Percentiles rank a stretch among this genome's conserved stretches.
phyloP scores from a whole-genome alignment of 2,329 filamentous ascomycete species.

The Aciculosporium take region DNA sequence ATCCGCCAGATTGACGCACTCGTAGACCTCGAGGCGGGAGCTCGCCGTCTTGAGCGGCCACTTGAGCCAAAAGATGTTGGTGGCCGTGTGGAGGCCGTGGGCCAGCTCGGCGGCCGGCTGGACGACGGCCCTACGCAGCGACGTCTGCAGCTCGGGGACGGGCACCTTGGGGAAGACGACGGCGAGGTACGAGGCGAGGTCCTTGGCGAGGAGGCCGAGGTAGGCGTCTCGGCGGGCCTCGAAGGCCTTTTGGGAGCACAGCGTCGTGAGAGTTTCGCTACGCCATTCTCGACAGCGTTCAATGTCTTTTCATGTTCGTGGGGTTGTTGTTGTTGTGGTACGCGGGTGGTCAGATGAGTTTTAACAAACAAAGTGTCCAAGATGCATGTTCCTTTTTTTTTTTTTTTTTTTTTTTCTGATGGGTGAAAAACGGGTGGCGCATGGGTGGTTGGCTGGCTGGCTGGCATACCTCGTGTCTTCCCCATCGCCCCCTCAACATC shows the following conservation, averaged over 20 bases:
- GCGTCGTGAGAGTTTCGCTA: slow-evolving; percentile 21
- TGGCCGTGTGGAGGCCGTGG: slow-evolving; percentile 21
- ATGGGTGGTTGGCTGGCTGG: too few relatives aligned
- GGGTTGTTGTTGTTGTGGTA: too few relatives aligned
- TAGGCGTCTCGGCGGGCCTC: slow-evolving; percentile 16
- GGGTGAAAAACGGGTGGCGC: too few relatives aligned
- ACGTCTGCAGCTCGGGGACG: slow-evolving; percentile 17
- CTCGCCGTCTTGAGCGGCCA: slow-evolving; percentile 23
- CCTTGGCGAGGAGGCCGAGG: slow-evolving; percentile 18
- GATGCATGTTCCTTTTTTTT: too few relatives aligned
- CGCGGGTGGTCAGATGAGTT: background rate
- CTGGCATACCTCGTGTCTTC: slow-evolving; percentile 12
- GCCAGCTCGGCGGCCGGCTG: slow-evolving; percentile 23
- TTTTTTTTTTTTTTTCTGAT: too few relatives aligned
- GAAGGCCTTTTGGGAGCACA: slow-evolving; percentile 19
- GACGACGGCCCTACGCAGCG: slow-evolving; percentile 19
- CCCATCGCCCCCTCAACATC: slow-evolving; percentile 20
- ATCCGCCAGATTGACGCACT: slow-evolving; percentile 21
- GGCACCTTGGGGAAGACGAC: slow-evolving; percentile 15
- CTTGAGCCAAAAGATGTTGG: slow-evolving; percentile 21
- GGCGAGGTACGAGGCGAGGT: slow-evolving; percentile 19
- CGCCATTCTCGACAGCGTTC: slow-evolving; percentile 23
- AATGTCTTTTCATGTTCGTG: too few relatives aligned
- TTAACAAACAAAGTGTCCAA: too few relatives aligned
- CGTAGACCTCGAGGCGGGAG: slow-evolving; percentile 22